Base-by-base conservation (phyloP, 176 grass and related monocot species). In the Miscanthus lutarioriparius region DNA sequence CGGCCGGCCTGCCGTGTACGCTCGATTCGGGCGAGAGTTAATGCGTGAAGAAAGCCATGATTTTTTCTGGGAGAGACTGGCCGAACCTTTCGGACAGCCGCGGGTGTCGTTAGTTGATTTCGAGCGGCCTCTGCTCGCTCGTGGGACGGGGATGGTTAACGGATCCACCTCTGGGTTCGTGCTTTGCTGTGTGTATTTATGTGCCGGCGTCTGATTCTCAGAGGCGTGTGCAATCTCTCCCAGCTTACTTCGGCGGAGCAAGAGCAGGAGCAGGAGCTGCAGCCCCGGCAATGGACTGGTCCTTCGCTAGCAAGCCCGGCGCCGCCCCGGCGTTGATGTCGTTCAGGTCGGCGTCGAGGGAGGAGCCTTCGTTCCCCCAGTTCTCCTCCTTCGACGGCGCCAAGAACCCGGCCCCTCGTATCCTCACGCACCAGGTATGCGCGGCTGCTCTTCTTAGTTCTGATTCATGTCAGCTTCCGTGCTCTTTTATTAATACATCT, bases 301-400 rank as follows among this genome's bases (percentile, higher is more conserved):
- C 93, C 3, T 95, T 89, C 45, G 82, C 79, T 8, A 91, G 54
- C 80, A 91, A 83, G 62, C 37, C 80, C 71, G 41, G 85, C 64
- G 65, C 75, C 10, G 66, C 79, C 53, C 91, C 82, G 64, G 80
- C 87, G 78, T 90, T 95, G 72, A 93, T 95, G 89, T 90, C 93
- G 44, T 90, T 90, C 83, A 65, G 88, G 79, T 79, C 83, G 19
- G 39, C 83, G 73, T 81, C 80, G 58, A 88, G 89, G 43, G 89
- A 91, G 64, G 87, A 86, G 54, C 32, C 33, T 59, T 8, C 43
- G 20, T 67, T 86, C 36, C 81, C 87, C 39, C 83, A 91, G 1
- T 88, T 90, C 76, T 80, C 89, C 30, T 26, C 84, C 80, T 91
- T 87, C 47, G 81, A 91, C 15, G 38, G 47, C 74, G 75, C 27